Conservation (phyloP, 2,329 filamentous ascomycete genomes). For the Xylariomycetidae sp. region DNA sequence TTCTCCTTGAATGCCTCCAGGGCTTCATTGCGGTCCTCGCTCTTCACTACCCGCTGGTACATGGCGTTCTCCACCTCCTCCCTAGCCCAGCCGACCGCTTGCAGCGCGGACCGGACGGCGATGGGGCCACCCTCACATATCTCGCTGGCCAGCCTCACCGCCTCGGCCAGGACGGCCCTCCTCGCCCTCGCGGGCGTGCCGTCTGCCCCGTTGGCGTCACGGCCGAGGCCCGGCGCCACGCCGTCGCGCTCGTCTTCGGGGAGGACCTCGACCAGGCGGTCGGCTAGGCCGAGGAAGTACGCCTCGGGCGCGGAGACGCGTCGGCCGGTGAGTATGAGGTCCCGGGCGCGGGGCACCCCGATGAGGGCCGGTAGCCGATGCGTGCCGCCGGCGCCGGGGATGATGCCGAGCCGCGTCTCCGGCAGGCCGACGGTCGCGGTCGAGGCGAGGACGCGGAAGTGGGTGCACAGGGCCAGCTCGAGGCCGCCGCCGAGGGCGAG, state of each 20-base stretch:
- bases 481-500: slow-evolving; percentile 88
- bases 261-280: slow-evolving; percentile 79
- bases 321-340: slow-evolving; percentile 87
- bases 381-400: slow-evolving; percentile 91
- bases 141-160: slow-evolving; percentile 72
- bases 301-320: slow-evolving; percentile 78
- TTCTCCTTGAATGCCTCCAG: slow-evolving; percentile 73
- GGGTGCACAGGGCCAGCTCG: slow-evolving; percentile 84
- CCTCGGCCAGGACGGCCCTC: slow-evolving; percentile 66
- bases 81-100: slow-evolving; percentile 68
- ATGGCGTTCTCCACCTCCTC: slow-evolving; percentile 82
- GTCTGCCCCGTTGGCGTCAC: slow-evolving; percentile 25
- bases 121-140: slow-evolving; percentile 89
- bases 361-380: slow-evolving; percentile 80
- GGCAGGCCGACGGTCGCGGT: slow-evolving; percentile 73
- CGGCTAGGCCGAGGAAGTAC: slow-evolving; percentile 85
- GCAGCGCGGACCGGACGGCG: slow-evolving; percentile 72
- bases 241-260: slow-evolving; percentile 47
- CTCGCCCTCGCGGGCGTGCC: slow-evolving; percentile 55
- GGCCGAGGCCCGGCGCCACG: no score
- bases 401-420: slow-evolving; percentile 88
- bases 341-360: slow-evolving; percentile 75
- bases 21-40: slow-evolving; percentile 84
- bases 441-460: slow-evolving; percentile 82
- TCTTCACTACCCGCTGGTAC: slow-evolving; percentile 78